Percentiles rank a stretch among this genome's conserved stretches.
Conservation (phyloP, 495 filamentous ascomycete genomes). For the Aspergillus panamensis region DNA sequence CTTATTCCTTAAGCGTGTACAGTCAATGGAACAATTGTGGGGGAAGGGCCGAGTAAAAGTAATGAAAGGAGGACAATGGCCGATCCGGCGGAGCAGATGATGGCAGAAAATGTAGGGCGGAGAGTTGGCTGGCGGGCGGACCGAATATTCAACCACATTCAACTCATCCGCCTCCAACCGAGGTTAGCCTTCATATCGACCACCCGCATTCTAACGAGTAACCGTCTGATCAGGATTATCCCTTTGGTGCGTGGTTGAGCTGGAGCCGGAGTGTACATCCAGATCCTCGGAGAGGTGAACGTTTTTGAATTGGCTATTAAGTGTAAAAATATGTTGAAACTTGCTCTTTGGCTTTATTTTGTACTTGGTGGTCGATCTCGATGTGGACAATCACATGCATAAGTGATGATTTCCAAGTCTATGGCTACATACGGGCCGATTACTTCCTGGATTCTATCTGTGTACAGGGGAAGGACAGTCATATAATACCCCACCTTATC, state of each 20-base stretch:
- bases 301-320: not conserved
- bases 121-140: slow-evolving; percentile 35
- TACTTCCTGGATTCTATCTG: not conserved
- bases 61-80: slow-evolving; percentile 13
- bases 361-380: too few species aligned
- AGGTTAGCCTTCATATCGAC: slow-evolving; percentile 27
- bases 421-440: not conserved
- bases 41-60: slow-evolving; percentile 9
- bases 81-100: slow-evolving; percentile 14
- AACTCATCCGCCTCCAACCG: slow-evolving; percentile 32
- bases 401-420: not conserved
- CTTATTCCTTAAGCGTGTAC: not conserved
- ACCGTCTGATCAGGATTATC: not conserved
- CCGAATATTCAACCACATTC: slow-evolving; percentile 31
- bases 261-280: too few species aligned
- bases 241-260: not conserved
- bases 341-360: not conserved
- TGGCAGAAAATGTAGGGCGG: slow-evolving; percentile 30
- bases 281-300: not conserved
- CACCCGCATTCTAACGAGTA: not conserved
- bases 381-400: not conserved
- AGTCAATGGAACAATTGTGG: slow-evolving; percentile 4
- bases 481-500: not conserved
- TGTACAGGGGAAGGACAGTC: not conserved
- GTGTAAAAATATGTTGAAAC: not conserved